Percentiles rank a stretch among this genome's conserved stretches.
These are phyloP conservation scores for Talaromyces sp. DNA, from an alignment of 2,329 filamentous ascomycete species.

Conservation along the genomic window DNA sequence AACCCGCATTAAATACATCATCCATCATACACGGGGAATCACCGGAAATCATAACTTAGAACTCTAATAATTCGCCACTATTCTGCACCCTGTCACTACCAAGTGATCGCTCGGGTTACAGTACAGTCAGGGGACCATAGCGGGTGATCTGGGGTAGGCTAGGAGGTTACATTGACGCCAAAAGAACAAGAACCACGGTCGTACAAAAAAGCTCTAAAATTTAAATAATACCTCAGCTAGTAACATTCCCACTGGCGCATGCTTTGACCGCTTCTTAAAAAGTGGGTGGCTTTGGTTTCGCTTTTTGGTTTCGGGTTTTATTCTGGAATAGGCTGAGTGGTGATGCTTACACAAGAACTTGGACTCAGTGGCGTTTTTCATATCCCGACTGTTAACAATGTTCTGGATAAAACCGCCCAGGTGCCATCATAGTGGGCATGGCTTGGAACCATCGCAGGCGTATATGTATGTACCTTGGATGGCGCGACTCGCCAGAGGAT, in stretches of 20 bases:
- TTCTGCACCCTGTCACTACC: background rate
- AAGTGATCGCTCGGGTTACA: background rate
- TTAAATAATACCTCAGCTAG: background rate
- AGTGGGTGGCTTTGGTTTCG: background rate
- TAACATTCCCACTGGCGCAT: background rate
- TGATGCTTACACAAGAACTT: background rate
- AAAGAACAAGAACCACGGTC: background rate
- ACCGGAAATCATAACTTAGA: background rate
- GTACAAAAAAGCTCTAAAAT: background rate
- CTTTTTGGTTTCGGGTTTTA: background rate
- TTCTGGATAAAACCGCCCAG: too few species aligned
- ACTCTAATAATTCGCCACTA: background rate
- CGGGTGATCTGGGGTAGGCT: background rate
- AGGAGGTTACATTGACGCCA: background rate
- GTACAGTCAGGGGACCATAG: background rate
- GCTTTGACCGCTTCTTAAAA: background rate
- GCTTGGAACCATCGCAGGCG: background rate
- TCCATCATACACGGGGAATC: background rate
- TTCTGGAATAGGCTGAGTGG: background rate
- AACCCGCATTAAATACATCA: background rate
- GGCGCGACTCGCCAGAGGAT: background rate
- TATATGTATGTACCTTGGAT: background rate
- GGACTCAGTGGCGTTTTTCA: background rate
- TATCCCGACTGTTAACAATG: background rate
- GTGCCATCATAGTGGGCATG: background rate